A percentile compares a stretch with the other conserved stretches of the same genome.
Evolutionary conservation across 108 stramenopile species (phyloP).

Genomic region (Pseudonitzschia delicatissima): DNA sequence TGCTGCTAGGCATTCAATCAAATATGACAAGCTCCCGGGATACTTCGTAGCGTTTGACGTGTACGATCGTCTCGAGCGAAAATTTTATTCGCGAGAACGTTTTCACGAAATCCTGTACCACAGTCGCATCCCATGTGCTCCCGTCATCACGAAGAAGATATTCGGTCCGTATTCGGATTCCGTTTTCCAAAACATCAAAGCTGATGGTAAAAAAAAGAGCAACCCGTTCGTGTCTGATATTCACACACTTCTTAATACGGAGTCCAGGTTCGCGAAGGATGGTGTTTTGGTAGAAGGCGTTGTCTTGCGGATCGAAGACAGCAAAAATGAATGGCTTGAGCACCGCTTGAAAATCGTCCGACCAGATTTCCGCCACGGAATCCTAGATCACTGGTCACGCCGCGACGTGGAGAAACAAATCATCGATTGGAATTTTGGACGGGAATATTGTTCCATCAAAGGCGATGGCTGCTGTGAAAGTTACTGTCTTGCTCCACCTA

Average conservation of each 20-base stretch:
- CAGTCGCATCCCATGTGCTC: slow-evolving; percentile 22
- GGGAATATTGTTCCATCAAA: not conserved
- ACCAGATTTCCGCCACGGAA: slow-evolving; percentile 32
- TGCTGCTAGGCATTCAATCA: slow-evolving; percentile 39
- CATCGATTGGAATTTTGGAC: slow-evolving; percentile 19
- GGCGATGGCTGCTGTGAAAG: no score
- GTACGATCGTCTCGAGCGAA: slow-evolving; percentile 23
- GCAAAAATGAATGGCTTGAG: slow-evolving; percentile 13
- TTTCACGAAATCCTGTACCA: slow-evolving; percentile 20
- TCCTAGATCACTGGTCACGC: slow-evolving; percentile 29
- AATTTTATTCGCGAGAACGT: slow-evolving; percentile 19
- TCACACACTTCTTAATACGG: slow-evolving; percentile 14
- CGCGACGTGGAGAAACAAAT: slow-evolving; percentile 24
- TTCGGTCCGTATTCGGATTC: slow-evolving; percentile 4
- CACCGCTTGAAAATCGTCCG: slow-evolving; percentile 32
- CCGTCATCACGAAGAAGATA: slow-evolving; percentile 3
- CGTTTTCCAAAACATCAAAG: not conserved
- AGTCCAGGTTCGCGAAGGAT: slow-evolving; percentile 25
- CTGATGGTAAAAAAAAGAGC: not conserved
- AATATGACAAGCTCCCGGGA: slow-evolving; percentile 41
- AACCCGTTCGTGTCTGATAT: not conserved
- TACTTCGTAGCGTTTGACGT: slow-evolving; percentile 54
- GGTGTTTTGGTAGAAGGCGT: slow-evolving; percentile 39
- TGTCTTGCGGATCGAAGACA: slow-evolving; percentile 33
- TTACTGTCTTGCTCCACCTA: not conserved